Base-by-base conservation (phyloP, 2,329 filamentous ascomycete species). In the Sarocladiaceae sp. region DNA sequence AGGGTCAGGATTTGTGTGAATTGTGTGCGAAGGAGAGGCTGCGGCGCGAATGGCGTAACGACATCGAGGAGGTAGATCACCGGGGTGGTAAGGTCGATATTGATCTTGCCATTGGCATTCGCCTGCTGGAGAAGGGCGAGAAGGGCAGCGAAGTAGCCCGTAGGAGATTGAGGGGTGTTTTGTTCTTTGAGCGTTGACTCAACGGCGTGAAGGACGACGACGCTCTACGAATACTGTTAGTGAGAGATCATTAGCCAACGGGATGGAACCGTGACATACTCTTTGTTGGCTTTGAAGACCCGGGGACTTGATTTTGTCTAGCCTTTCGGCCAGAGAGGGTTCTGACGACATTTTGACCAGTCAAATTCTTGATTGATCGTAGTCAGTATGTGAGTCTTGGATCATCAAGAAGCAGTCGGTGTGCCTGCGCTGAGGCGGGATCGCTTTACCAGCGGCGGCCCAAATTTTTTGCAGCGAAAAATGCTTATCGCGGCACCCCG, bases 51-150 rank as follows among this genome's bases (percentile, higher is more conserved):
- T 54, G 88, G 88, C 15, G 91, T 94, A 60, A 97, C 83, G 59
- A 96, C 77, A 71, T 99, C 93, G 74, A 99, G 90, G 15, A 99
- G 85, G 71, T 99, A 99, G 60, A 99, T 88, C 58, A 95, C 87
- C 2, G 93, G 89, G 20, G 88, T 84, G 28, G 89, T 87, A 55
- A 95, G 76, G 58, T 95, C 90, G 67, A 89, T 88, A 66, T 93
- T 93, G 52, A 88, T 76, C 52, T 83, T 82, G 50, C 83, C 86
- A 57, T 71, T 77, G 35, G 79, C 82, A 51, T 88, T 79, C 25
- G 90, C 86, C 71, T 95, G 88, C 61, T 84, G 82, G 3, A 99
- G 82, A 3, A 99, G 80, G 33, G 92, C 90, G 42, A 99, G 79
- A 4, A 99, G 83, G n/a, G 94, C 92, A 15, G 92, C 92, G 66